Percentiles rank a stretch among this genome's conserved stretches.
These are phyloP conservation scores for Pythium insidiosum DNA, from an alignment of 352 stramenopile species.

Conservation along the genomic window DNA sequence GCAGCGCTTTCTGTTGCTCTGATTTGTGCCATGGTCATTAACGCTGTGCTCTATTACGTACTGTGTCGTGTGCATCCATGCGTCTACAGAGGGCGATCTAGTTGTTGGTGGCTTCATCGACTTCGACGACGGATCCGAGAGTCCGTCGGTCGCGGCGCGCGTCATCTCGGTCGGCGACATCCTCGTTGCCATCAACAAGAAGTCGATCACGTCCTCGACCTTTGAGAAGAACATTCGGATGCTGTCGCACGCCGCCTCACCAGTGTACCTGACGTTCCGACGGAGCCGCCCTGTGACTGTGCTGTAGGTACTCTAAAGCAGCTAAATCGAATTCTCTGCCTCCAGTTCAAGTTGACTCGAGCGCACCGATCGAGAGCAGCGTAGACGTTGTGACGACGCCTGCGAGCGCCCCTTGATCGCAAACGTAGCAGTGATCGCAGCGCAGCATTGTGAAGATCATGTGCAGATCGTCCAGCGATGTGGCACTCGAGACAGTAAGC, in stretches of 20 bases:
- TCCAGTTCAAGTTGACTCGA: not conserved
- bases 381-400: conserved; percentile 80
- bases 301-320: too few relatives aligned
- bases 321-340: not conserved
- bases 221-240: conserved; percentile 85
- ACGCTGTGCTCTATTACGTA: conserved; percentile 3
- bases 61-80: too few relatives aligned
- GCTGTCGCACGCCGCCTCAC: conserved; percentile 66
- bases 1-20: not conserved
- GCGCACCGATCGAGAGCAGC: too few relatives aligned
- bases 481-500: conserved; percentile 76
- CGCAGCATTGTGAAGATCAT: conserved; percentile 90
- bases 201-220: conserved; percentile 75
- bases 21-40: too few relatives aligned
- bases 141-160: conserved; percentile 60
- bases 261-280: conserved; percentile 80
- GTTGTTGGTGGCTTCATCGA: conserved; percentile 78
- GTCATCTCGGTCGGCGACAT: conserved; percentile 74
- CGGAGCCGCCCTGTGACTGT: conserved; percentile 50
- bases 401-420: conserved; percentile 70
- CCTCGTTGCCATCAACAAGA: conserved; percentile 85
- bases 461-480: conserved; percentile 78
- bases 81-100: conserved; percentile 51
- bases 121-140: conserved; percentile 75
- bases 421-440: conserved; percentile 85